Base-by-base conservation (phyloP, 1,284 basidiomycete species). In the Ustilago esculenta region DNA sequence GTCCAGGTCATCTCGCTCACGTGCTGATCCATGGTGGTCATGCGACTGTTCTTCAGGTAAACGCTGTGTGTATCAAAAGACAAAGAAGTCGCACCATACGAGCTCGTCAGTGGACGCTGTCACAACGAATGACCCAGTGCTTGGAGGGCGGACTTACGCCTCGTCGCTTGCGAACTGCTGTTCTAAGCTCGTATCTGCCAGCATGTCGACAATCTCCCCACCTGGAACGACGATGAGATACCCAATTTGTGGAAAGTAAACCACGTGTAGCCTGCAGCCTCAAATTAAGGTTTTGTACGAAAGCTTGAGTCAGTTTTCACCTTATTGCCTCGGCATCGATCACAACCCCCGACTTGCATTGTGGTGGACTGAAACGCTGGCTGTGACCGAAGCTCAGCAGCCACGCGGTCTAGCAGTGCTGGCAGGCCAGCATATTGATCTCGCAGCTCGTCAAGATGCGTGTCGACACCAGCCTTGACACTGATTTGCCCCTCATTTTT, bases 221-320 rank as follows among this genome's bases (percentile, higher is more conserved):
- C 14, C 33, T 4, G 63, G 55, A 7, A 67, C 52, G 12, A 44
- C 43, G n/a, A 72, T 63, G n/a, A 72, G 23, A 29, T 72, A 72
- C 21, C 69, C 69, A 15, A 72, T 72, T 36, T 72, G 69, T 3
- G 69, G 69, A 20, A 72, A 72, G 48, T 66, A 67, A 32, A 67
- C 64, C 1, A 72, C 69, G 14, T 52, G 35, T 4, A 70, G 20
- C 4, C 67, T 70, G 41, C 8, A 15, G 15, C 14, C 11, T 4
- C 5, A 29, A 4, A 21, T n/a, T n/a, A 18, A 29, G 2, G 33
- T 23, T n/a, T n/a, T n/a, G n/a, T n/a, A n/a, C n/a, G n/a, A n/a
- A n/a, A n/a, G n/a, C n/a, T n/a, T n/a, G n/a, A n/a, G n/a, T n/a
- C n/a, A n/a, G n/a, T n/a, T n/a, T n/a, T n/a, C n/a, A n/a, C n/a